Evolutionary conservation across 176 grass and related monocot genomes (phyloP), one percentile per base, ranked within the genome.

Genomic region (Triticum timopheevii): DNA sequence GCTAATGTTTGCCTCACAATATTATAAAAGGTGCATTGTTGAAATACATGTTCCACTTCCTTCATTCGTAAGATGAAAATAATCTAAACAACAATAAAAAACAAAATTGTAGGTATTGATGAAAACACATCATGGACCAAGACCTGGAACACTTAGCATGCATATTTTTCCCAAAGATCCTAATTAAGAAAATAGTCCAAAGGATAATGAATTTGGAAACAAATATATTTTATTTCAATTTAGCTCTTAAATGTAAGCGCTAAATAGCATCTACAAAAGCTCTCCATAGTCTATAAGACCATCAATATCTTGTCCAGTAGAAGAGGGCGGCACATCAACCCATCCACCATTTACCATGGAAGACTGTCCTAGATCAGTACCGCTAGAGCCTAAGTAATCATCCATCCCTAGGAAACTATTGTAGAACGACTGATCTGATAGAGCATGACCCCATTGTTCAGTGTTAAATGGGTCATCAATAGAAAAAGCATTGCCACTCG

Each of bases 261-360:
- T 49, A 74, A 69, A 8, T 0, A 49, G 6, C 12, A 47, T 49
- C 71, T 74, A 74, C 1, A 15, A 1, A 15, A 74, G 12, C 8
- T 42, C 71, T 28, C 23, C 40, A 49, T 74, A 49, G 8, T 4
- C 3, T 74, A 5, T 24, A 27, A 0, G 23, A 5, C 1, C 7
- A 47, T 47, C 6, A 13, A 4, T 42, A 74, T 74, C 40, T 16
- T 74, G 6, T 23, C 6, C 1, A 28, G 1, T 27, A 13, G 71
- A 74, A 47, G 23, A 74, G 15, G 33, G 33, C 3, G 33, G 17
- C 35, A 33, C 66, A 36, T 36, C 31, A 33, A 33, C 31, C 66
- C 66, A 69, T 69, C 66, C 66, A 69, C 66, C 31, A 69, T 69
- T 69, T 69, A 31, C 66, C 31, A 69, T 69, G 66, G 15, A 19